Percentiles rank a stretch among this genome's conserved stretches.
Evolutionary conservation across 495 filamentous ascomycete species (phyloP).

Genomic region (Aspergillus conjunctus): DNA sequence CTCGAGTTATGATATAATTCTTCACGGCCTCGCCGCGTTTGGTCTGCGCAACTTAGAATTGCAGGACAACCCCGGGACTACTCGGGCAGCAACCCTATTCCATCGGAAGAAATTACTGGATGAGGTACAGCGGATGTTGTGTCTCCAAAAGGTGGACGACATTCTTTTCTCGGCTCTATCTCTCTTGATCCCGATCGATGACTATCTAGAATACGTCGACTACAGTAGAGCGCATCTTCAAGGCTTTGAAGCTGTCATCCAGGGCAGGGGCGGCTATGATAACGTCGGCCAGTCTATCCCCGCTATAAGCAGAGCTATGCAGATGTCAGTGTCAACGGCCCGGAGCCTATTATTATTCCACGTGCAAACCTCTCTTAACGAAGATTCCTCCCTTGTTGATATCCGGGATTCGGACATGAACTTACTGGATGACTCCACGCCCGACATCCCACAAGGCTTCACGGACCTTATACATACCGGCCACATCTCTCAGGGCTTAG

Average conservation of each 20-base stretch:
- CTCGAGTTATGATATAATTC: neutral
- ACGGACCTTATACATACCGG: neutral
- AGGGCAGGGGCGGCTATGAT: neutral
- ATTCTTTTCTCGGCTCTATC: neutral
- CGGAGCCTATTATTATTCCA: slow-evolving; percentile 1
- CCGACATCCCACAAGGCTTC: slow-evolving; percentile 1
- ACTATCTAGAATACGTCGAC: slow-evolving; percentile 8
- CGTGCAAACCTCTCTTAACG: neutral
- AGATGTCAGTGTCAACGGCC: neutral
- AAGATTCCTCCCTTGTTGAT: neutral
- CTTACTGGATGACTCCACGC: neutral
- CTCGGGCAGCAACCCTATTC: neutral
- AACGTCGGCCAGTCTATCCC: slow-evolving; percentile 1
- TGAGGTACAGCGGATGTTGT: neutral
- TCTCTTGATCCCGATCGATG: slow-evolving; percentile 5
- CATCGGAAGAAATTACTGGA: slow-evolving; percentile 3
- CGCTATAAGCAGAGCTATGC: neutral
- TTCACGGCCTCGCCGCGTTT: slow-evolving; percentile 9
- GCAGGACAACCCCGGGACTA: neutral
- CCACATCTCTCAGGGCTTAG: neutral
- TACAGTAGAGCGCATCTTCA: slow-evolving; percentile 4
- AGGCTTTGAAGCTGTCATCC: neutral
- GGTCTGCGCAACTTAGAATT: neutral
- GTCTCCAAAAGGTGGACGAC: neutral
- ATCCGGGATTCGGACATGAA: neutral